These are phyloP conservation scores for Thermothielavioides terrestris DNA, from an alignment of 495 filamentous ascomycete genomes.

Conservation along the genomic window DNA sequence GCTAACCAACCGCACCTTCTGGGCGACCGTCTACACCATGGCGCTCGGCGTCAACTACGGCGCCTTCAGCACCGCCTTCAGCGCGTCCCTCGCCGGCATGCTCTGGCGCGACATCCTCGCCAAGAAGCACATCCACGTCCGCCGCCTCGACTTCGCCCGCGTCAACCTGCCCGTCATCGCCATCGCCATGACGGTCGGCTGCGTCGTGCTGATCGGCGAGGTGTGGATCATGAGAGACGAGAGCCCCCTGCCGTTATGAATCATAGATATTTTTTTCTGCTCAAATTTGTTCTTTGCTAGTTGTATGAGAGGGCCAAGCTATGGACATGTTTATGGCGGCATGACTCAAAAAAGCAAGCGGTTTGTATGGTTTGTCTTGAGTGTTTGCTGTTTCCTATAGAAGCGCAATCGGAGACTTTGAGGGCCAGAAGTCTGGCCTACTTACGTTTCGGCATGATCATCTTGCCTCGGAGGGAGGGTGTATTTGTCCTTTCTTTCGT, in stretches of 20 bases:
- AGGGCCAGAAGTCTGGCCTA: no score
- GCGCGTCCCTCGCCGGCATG: conserved; percentile 55
- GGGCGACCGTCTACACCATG: conserved; percentile 60
- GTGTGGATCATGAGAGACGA: conserved; percentile 41
- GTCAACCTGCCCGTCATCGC: conserved; percentile 60
- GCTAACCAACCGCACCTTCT: conserved; percentile 52
- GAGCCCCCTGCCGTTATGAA: neutral
- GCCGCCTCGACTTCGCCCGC: conserved; percentile 49
- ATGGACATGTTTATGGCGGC: no score
- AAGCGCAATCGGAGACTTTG: no score
- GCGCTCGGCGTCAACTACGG: conserved; percentile 61
- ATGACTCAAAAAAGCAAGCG: no score
- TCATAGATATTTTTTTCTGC: neutral
- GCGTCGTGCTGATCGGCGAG: conserved; percentile 48
- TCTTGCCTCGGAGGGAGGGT: no score
- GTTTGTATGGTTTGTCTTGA: no score
- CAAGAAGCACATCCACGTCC: conserved; percentile 53
- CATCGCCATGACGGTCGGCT: conserved; percentile 55
- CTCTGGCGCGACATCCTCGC: conserved; percentile 58
- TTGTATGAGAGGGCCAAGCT: neutral
- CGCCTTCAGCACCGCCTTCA: conserved; percentile 59
- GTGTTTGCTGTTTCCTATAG: no score
- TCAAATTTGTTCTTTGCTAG: neutral
- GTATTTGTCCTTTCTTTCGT: no score
- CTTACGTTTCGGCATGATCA: no score